Base-by-base conservation (phyloP, 2,329 filamentous ascomycete species). In the Fusarium graminum region DNA sequence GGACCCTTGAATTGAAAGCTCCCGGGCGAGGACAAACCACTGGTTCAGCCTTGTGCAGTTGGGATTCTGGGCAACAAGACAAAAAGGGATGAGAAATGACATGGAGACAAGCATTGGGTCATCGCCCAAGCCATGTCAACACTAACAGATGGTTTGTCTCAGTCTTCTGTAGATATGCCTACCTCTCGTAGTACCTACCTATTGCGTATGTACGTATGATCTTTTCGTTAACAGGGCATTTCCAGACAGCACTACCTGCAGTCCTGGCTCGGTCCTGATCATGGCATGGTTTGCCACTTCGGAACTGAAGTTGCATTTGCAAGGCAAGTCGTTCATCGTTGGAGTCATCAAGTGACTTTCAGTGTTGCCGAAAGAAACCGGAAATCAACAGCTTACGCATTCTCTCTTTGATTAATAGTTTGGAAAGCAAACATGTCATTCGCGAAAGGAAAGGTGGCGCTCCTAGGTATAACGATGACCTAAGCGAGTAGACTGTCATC, bases 401-500 rank as follows among this genome's bases (percentile, higher is more conserved):
- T 16, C n/a, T 36, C n/a, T n/a, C 7, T 36, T 36, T 36, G 14
- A 36, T 36, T 17, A 10, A 16, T 36, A 10, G 16, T 36, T 36
- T 17, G n/a, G 34, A 16, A 36, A 36, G 16, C 4, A 36, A 36
- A 17, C 8, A n/a, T n/a, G 34, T 6, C 16, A 16, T 36, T 36
- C 34, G 34, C 10, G 34, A 36, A 16, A 7, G 34, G 34, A 36
- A n/a, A n/a, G 34, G n/a, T 36, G 34, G 7, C 16, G 16, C 34
- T 36, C 34, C 16, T 45, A 46, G 52, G 54, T 63, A 44, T 51
- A 62, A 45, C 41, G 62, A 63, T 52, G 52, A 57, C 62, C 43
- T 29, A 47, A 43, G 47, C 29, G 41, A 39, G 43, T 28, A 49
- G 59, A 36, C 22, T 39, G 44, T 52, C 54, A 53, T 34, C 44